Evolutionary conservation across 192 early-diverging fungal genomes (phyloP), one percentile per base, ranked within the genome.

Genomic region (Oehlia diaphana): DNA sequence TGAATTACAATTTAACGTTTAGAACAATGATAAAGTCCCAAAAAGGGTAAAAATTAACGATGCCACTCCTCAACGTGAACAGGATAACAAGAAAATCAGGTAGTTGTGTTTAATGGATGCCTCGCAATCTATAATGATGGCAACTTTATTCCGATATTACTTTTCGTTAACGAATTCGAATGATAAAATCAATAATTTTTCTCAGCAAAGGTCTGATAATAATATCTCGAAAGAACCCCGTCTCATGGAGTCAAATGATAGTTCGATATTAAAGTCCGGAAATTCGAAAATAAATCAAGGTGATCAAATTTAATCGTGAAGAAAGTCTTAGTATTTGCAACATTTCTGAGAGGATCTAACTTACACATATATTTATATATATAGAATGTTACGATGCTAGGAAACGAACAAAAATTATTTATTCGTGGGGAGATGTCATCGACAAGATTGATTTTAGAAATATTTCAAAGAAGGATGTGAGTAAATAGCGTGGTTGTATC

Each of bases 381-480:
- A 47, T 49, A 74, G 72, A 58, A 74, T 74, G 61, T 74, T 74
- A 74, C 72, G 44, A 74, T 74, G 72, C 26, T 26, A 74, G 9
- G 44, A 74, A 74, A 74, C 72, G 72, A 74, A 58, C 50, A 73
- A 73, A 73, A 58, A 53, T 73, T 73, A 53, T 74, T 61, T 74
- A 74, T 72, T 72, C 35, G 21, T 72, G 70, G 68, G 68, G 42
- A 70, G 68, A 70, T 70, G 37, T 7, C 44, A 70, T 71, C 35
- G 71, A 72, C 71, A 72, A 72, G 71, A 72, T 72, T 44, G 71
- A 72, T 72, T 72, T 72, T 72, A 72, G 71, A 72, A 31, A 72
- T 72, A 47, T 1, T 72, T 72, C 71, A 72, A 72, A 72, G 19
- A 72, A 72, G 71, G 44, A 72, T 49, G 71, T 72, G 44, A 72